These are phyloP conservation scores for Ceratobasidium sp. DNA, from an alignment of 1,284 basidiomycete genomes.

Conservation along the genomic window DNA sequence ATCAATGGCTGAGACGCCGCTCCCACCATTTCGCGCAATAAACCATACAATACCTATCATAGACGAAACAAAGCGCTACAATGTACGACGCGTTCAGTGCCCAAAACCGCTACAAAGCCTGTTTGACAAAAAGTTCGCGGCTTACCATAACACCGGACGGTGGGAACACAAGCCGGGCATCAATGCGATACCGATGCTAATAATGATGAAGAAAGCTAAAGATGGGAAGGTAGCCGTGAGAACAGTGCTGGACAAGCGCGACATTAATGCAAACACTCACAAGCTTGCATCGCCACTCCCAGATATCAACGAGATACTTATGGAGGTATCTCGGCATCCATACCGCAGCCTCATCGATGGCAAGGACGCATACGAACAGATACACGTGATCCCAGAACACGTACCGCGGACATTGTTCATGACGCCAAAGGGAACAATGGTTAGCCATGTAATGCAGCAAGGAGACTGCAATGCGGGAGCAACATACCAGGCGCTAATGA, in stretches of 20 bases:
- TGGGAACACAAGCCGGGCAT: constrained; percentile 53
- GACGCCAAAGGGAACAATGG: constrained; percentile 56
- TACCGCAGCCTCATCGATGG: constrained; percentile 54
- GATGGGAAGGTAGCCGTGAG: constrained; percentile 47
- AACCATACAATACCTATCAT: constrained; percentile 59
- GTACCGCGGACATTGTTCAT: constrained; percentile 50
- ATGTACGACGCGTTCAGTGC: constrained; percentile 54
- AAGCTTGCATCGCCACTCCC: constrained; percentile 51
- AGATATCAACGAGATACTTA: constrained; percentile 53
- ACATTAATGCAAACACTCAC: constrained; percentile 50
- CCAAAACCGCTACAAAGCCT: constrained; percentile 53
- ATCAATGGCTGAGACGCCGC: constrained; percentile 50
- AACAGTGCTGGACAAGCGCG: constrained; percentile 48
- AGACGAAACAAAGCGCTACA: constrained; percentile 54
- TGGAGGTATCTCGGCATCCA: constrained; percentile 44
- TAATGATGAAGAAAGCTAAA: constrained; percentile 54
- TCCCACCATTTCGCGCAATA: constrained; percentile 56
- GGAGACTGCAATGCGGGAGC: constrained; percentile 53
- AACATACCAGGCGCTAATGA: constrained; percentile 54
- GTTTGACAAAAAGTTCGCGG: constrained; percentile 52
- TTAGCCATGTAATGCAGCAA: constrained; percentile 54
- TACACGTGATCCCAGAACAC: constrained; percentile 54
- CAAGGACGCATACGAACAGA: constrained; percentile 57
- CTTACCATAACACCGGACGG: constrained; percentile 49
- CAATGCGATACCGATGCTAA: constrained; percentile 56